Conservation (phyloP, 352 stramenopile species). For the Phytophthora ohioensis region DNA sequence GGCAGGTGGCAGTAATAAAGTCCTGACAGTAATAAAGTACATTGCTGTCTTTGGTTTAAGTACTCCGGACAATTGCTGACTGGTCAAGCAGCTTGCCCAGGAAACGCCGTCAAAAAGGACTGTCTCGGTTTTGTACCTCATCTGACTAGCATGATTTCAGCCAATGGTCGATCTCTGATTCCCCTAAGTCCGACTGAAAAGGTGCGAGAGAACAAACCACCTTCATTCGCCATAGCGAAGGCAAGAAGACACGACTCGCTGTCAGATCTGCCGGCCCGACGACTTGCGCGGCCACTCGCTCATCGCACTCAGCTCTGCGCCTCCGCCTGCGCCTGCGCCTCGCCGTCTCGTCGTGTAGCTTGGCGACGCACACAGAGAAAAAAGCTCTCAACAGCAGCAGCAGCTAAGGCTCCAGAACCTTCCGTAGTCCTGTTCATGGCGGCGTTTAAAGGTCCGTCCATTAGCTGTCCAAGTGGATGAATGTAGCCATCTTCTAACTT, state of each 20-base stretch:
- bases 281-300: constrained; percentile 18
- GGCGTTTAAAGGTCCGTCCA: constrained; percentile 74
- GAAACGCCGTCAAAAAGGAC: too few relatives aligned
- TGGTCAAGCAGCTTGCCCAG: too few relatives aligned
- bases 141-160: constrained; percentile 17
- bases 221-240: constrained; percentile 9
- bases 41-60: background rate
- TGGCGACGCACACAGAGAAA: constrained; percentile 23
- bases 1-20: background rate
- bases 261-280: constrained; percentile 22
- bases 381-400: constrained; percentile 16
- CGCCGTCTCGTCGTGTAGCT: constrained; percentile 26
- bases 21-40: background rate
- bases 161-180: constrained; percentile 20
- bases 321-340: constrained; percentile 19
- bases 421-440: constrained; percentile 47
- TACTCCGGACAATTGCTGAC: too few relatives aligned
- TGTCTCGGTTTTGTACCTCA: background rate
- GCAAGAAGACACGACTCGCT: constrained; percentile 27
- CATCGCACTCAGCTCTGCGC: constrained; percentile 24
- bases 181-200: constrained; percentile 23
- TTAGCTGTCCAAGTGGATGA: background rate
- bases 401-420: background rate
- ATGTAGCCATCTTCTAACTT: constrained; percentile 13
- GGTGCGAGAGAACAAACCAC: constrained; percentile 25